Evolutionary conservation across 441 rosid genomes (phyloP), one percentile per base, ranked within the genome.

Genomic region (Populus hybrid): DNA sequence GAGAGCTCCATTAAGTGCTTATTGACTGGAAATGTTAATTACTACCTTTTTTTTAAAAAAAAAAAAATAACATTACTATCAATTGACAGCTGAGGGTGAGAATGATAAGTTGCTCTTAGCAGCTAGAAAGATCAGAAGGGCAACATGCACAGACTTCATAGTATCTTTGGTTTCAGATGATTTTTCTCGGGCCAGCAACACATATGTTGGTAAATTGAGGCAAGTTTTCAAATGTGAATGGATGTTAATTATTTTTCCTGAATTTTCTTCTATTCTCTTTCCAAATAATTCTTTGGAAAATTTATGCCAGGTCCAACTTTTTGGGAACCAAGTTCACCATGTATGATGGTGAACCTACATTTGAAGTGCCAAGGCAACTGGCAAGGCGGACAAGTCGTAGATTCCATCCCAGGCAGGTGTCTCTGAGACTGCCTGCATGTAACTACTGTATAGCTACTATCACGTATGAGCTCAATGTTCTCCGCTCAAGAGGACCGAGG

Each of bases 401-500:
- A 81, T 82, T 89, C 82, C 85, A 85, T 84, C 75, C 94, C 2
- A 92, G 87, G 83, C 97, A 90, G 83, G 89, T 81, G 69, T 84
- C 93, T 36, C 89, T 88, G 21, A 89, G 88, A 75, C 71, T 86
- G 78, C 88, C 92, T 67, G 89, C 89, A 3, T 87, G 77, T 79
- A 87, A 87, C 79, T 87, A 84, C 80, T 85, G 79, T 28, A 78
- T 86, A 76, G 94, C 97, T 80, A 83, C 85, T 36, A 78, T 95
- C 79, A 83, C 88, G 30, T 95, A 95, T 59, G 98, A 92, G 87
- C 91, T 95, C 81, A 95, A 93, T 79, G 96, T 95, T 80, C 93
- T 95, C 28, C 91, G 94, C 64, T 86, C 96, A 1, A 87, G 98
- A 79, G 99, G 98, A 6, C 99, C 99, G 21, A 87, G 99, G 86